Percentiles rank a stretch among this genome's conserved stretches.
phyloP scores from a whole-genome alignment of 345 rosid species.

The Eucalyptus caleyi region DNA sequence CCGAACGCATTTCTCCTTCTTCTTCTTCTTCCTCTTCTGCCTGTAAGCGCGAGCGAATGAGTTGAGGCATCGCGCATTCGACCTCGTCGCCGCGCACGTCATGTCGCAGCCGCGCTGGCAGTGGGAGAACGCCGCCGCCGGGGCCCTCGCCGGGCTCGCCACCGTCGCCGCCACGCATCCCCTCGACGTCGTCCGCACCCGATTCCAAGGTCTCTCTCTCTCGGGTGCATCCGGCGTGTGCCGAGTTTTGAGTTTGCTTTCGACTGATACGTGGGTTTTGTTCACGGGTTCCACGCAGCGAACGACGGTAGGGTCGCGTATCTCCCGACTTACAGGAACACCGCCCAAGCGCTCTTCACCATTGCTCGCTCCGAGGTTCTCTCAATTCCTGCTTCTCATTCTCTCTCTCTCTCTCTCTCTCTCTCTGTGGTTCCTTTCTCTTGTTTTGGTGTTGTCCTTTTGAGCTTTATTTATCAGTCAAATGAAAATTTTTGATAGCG shows the following conservation, averaged over 20 bases:
- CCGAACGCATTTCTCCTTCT: not conserved
- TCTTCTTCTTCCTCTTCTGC: not conserved
- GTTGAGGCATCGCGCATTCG: not conserved
- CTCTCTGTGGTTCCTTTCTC: not conserved
- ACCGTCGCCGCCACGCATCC: slow-evolving; percentile 83
- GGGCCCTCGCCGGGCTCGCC: slow-evolving; percentile 80
- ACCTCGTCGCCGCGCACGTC: not conserved
- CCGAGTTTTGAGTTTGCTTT: not conserved
- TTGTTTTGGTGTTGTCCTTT: not conserved
- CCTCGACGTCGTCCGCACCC: slow-evolving; percentile 86
- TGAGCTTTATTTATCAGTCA: not conserved
- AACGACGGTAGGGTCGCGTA: slow-evolving; percentile 59
- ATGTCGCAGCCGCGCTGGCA: slow-evolving; percentile 29
- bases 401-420: too few relatives aligned
- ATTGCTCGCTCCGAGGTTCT: slow-evolving; percentile 73
- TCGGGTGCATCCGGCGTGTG: too few relatives aligned
- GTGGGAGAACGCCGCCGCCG: slow-evolving; percentile 88
- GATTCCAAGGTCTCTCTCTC: slow-evolving; percentile 56
- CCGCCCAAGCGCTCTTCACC: slow-evolving; percentile 64
- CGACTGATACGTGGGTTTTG: not conserved
- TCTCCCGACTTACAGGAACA: slow-evolving; percentile 70
- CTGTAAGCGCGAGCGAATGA: not conserved
- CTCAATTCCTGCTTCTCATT: not conserved
- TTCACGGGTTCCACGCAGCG: slow-evolving; percentile 19
- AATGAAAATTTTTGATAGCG: not conserved